Evolutionary conservation across 768 basidiomycete species (phyloP).

Genomic region (Agrocybe pediades): DNA sequence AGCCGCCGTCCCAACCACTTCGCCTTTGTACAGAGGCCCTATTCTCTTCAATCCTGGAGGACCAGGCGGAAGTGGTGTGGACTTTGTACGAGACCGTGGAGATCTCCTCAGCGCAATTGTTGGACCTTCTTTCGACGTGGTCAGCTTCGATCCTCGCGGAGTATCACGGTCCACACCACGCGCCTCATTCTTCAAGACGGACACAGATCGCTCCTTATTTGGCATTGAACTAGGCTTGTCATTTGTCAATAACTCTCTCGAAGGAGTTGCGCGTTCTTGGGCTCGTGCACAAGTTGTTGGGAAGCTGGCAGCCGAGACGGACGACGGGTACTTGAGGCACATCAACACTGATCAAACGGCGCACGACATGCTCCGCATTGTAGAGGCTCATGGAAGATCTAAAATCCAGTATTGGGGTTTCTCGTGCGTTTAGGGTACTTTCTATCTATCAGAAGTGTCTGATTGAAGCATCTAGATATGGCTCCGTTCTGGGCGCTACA

Average conservation of each 20-base stretch:
- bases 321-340: constrained; percentile 26
- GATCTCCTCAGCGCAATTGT: constrained; percentile 28
- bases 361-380: constrained; percentile 39
- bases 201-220: constrained; percentile 32
- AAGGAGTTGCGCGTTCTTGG: constrained; percentile 29
- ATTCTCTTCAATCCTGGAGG: constrained; percentile 51
- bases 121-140: constrained; percentile 45
- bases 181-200: constrained; percentile 35
- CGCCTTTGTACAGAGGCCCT: constrained; percentile 39
- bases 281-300: constrained; percentile 32
- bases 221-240: not conserved
- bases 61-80: constrained; percentile 46
- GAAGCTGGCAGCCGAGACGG: constrained; percentile 32
- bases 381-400: constrained; percentile 29
- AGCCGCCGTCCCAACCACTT: constrained; percentile 26
- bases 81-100: constrained; percentile 22
- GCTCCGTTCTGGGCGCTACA: constrained; percentile 26
- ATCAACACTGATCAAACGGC: constrained; percentile 40
- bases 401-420: constrained; percentile 38
- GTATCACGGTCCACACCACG: constrained; percentile 34
- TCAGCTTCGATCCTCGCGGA: constrained; percentile 32
- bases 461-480: constrained; percentile 21
- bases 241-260: constrained; percentile 25
- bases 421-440: constrained; percentile 19
- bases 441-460: not conserved